Base-by-base conservation (phyloP, 495 filamentous ascomycete species). In the Aspergillus carlsbadensis region DNA sequence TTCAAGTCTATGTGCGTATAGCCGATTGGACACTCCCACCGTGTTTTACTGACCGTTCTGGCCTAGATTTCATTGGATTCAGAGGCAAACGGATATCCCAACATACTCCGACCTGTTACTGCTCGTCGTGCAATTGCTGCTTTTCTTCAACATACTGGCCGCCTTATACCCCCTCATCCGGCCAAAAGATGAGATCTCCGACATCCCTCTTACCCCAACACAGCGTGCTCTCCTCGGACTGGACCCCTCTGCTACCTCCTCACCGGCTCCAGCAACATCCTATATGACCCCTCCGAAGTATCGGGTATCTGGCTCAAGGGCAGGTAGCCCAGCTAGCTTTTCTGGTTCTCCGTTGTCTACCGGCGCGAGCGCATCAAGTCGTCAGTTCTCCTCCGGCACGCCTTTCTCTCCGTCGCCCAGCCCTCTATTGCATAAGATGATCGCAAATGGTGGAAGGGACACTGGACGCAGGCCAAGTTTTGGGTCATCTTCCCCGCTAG, bases 221-320 rank as follows among this genome's bases (percentile, higher is more conserved):
- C 94, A 98, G 70, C 88, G 94, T 37, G 78, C 83, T 49, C 82
- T 96, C 15, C 80, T 98, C 17, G 92, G 92, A 10, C 84, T 98
- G 10, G 81, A 88, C 48, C 89, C 91, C 6, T 85, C 78, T 39
- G 75, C 80, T 2, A 72, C 74, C 3, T 74, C 78, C n/a, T 81
- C 88, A 3, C 73, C 80, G 3, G 91, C 90, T 0, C 85, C 89
- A 0, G 78, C 75, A 3, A 78, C 75, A 33, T 79, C 81, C 11
- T 93, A 87, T 69, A 81, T 87, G 63, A 97, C 93, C 0, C 94
- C 94, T 2, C 94, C 94, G 3, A 84, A 89, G 51, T 98, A 96
- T 74, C 80, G 86, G 7, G 79, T 90, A 51, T 92, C 89, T 13
- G 83, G 88, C 6, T 84, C 82, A n/a, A 79, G 78, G 65, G 70